phyloP scores from a whole-genome alignment of 140 eudicot species.

The Cichorium intybus region DNA sequence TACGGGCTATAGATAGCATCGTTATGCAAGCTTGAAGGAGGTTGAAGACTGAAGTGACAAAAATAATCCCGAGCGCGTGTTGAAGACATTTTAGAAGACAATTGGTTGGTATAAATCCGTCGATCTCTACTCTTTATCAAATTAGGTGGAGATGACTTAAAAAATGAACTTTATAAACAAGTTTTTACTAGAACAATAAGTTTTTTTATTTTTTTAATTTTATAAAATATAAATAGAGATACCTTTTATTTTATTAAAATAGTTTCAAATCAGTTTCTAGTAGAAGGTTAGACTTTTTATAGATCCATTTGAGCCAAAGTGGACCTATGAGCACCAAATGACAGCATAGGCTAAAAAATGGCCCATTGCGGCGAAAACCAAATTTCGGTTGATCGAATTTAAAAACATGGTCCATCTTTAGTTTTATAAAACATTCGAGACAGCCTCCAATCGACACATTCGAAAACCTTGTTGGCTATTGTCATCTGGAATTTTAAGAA shows the following conservation, averaged over 20 bases:
- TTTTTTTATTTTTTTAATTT: too few relatives aligned
- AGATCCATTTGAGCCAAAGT: neutral
- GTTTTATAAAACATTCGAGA: too few relatives aligned
- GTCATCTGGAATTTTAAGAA: neutral
- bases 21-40: neutral
- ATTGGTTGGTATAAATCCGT: neutral
- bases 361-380: neutral
- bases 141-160: neutral
- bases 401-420: too few relatives aligned
- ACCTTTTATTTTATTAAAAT: neutral
- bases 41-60: neutral
- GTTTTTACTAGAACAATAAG: too few relatives aligned
- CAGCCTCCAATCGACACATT: too few relatives aligned
- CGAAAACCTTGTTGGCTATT: too few relatives aligned
- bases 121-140: neutral
- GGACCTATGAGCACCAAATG: neutral
- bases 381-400: neutral
- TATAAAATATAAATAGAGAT: too few relatives aligned
- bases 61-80: too few relatives aligned
- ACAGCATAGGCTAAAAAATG: too few relatives aligned
- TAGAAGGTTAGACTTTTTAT: neutral
- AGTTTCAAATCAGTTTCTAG: neutral
- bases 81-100: neutral
- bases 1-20: neutral
- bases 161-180: neutral